Evolutionary conservation across 2,329 filamentous ascomycete genomes (phyloP).

Genomic region (Nemania abortiva): DNA sequence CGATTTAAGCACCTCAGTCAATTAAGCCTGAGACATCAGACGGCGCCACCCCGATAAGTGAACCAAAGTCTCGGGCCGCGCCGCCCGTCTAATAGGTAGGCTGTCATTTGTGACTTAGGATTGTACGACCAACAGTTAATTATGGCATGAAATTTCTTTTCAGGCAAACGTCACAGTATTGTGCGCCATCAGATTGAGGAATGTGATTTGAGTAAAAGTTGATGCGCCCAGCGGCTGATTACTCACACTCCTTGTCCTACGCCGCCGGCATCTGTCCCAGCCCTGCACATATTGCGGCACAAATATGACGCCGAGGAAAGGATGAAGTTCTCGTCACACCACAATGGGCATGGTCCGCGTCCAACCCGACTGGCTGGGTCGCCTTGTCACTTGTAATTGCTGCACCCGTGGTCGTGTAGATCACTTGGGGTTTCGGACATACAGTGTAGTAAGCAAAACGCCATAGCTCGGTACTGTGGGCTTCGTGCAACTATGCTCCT

Average conservation of each 20-base stretch:
- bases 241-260: neutral
- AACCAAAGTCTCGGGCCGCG: conserved; percentile 33
- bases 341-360: neutral
- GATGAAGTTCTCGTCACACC: conserved; percentile 13
- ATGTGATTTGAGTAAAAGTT: neutral
- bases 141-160: neutral
- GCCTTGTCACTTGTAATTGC: neutral
- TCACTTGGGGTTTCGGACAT: neutral
- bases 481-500: conserved; percentile 10
- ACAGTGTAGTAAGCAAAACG: conserved; percentile 31
- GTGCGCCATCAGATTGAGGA: neutral
- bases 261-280: neutral
- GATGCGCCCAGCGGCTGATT: neutral
- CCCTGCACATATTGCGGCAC: conserved; percentile 19
- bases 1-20: neutral
- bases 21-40: conserved; percentile 14
- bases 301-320: neutral
- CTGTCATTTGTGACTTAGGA: neutral
- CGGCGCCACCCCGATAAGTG: conserved; percentile 5
- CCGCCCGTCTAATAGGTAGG: conserved; percentile 21
- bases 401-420: conserved; percentile 6
- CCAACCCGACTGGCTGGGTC: conserved; percentile 30
- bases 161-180: neutral
- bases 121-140: neutral
- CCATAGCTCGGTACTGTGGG: neutral